Evolutionary conservation across 2,329 filamentous ascomycete species (phyloP), one percentile per base, ranked within the genome.

Genomic region (Alternaria burnsii): DNA sequence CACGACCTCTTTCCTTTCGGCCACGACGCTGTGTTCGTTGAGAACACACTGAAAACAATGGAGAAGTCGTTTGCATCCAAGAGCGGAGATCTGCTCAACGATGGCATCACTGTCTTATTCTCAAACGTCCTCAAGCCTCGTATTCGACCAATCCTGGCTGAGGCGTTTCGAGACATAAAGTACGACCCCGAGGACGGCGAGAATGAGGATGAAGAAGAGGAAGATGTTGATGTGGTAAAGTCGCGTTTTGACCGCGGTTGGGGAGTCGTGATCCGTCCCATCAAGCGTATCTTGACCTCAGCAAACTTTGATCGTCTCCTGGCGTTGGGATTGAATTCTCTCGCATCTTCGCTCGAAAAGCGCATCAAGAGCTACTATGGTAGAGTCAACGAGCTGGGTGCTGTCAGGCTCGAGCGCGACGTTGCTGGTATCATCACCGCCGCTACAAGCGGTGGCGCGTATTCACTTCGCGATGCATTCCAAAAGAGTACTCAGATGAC

Each of bases 131-230:
- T 97, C 70, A 94, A 94, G 74, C 87, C 89, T 2, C 91, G 94
- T 11, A 84, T 99, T 14, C 89, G 94, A 0, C 92, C 93, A 0
- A 89, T 97, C 3, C 84, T 99, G 11, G 87, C 88, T 18, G 94
- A 99, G 59, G 89, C 93, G 0, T 98, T 98, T 84, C 90, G 94
- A 43, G 94, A 98, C 71, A 87, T 92, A 22, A 93, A 97, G 79
- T 99, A 99, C 80, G 71, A 73, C 9, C 86, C 89, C 62, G 85
- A 86, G 7, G 61, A 63, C 11, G 68, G 76, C 34, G 62, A 72
- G 26, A 84, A 80, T 24, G 76, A 81, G 10, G 80, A 82, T 4
- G 81, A 79, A 9, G 81, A 83, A 9, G 80, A 87, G 52, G 78
- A 79, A n/a, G 75, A 79, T 18, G 72, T 77, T 4, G 90, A 93